Evolutionary conservation across 208 protist species (phyloP), one percentile per base, ranked within the genome.

Genomic region (Trypanosoma avium): DNA sequence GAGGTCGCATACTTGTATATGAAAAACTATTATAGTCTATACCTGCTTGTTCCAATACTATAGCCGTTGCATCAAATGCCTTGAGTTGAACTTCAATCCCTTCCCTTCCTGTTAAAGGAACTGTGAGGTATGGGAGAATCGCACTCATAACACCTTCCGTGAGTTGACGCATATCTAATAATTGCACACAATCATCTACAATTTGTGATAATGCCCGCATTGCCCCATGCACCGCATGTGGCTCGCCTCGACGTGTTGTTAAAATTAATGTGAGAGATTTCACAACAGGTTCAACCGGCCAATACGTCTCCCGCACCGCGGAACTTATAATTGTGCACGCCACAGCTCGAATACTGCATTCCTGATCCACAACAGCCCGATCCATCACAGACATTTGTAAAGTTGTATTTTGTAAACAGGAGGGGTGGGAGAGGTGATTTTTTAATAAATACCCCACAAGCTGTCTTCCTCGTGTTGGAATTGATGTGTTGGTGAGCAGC

Each of bases 191-290:
- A 35, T 95, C 86, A 42, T 88, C 84, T 12, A 86, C 79, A 27
- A 92, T 84, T 60, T 95, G 74, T 9, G 86, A 86, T 26, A 95
- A 45, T 0, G 89, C 84, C 48, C 76, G 76, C 53, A 93, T 84
- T 17, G 78, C 77, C 27, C 89, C 89, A 47, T 93, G 81, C 55
- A 90, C 81, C 0, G 81, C 81, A 15, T 54, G 47, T 10, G 83
- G 40, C 15, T 82, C 83, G 0, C 40, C 52, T 50, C 61, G 59
- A 4, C 72, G 75, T 54, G 79, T 70, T 1, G 61, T 66, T 40
- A 93, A 46, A 30, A 79, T 71, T 26, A 49, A 60, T 49, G 65
- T 69, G 4, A 90, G 76, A 3, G 54, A 40, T 29, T 59, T 67
- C 19, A 90, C 79, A 9, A 91, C 80, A 53, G 55, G 40, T 42